Base-by-base conservation (phyloP, 352 stramenopile species). In the Albugo laibachii region DNA sequence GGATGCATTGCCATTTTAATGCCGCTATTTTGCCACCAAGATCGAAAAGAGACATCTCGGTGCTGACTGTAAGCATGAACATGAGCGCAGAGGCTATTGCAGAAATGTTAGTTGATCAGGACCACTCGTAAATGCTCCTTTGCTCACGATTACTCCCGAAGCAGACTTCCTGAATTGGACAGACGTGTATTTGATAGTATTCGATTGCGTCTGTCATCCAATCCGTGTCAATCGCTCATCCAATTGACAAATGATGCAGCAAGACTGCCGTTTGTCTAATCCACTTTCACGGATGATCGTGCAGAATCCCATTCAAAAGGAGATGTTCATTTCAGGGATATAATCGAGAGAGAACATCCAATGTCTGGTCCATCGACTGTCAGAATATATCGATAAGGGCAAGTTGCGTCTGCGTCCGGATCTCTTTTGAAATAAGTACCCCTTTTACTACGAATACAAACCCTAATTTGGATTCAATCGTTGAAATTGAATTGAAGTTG, bases 361-460 rank as follows among this genome's bases (percentile, higher is more conserved):
- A 14, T 62, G 56, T n/a, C 52, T 82, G 2, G 69, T 64, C 12
- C 48, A 60, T 39, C 66, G 72, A 0, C 48, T 84, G 11, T 50
- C 57, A 3, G 14, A 36, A 1, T 73, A 67, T 21, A 19, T 80
- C 16, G 27, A 51, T 14, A 53, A 38, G 12, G 47, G 55, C 11
- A 21, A 59, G 44, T 45, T 78, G 24, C 34, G 54, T 11, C 47
- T 62, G 0, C 19, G 39, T 13, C 47, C 59, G 0, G 58, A 80
- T 31, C 34, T 63, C n/a, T 80, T 82, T 49, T 84, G 67, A 65
- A 84, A 80, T 58, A 59, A 65, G 37, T 80, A 78, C 59, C 65
- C 55, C 20, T 84, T 75, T 60, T 84, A 80, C 57, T 84, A 66
- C 56, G 72, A 84, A 15, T 87, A 48, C 66, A 69, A 16, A 84